phyloP scores from a whole-genome alignment of 192 early-diverging fungal genomes.

The Coemansia sp. region DNA sequence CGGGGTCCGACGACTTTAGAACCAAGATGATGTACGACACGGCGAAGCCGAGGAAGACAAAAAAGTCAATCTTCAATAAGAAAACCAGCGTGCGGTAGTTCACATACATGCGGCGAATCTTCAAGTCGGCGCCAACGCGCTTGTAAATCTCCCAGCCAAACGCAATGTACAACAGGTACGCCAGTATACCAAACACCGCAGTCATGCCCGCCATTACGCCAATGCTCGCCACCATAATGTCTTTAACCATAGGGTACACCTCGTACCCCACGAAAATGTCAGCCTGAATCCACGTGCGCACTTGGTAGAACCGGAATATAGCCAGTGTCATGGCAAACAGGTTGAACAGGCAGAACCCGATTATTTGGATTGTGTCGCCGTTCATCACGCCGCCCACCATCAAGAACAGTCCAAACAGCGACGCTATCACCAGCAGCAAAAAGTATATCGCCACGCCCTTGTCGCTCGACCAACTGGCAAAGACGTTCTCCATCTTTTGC shows the following conservation, averaged over 20 bases:
- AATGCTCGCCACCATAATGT: slow-evolving; percentile 42
- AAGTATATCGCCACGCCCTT: slow-evolving; percentile 60
- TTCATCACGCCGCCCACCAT: slow-evolving; percentile 49
- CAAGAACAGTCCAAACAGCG: slow-evolving; percentile 48
- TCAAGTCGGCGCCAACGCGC: slow-evolving; percentile 60
- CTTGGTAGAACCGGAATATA: slow-evolving; percentile 55
- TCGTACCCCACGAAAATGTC: slow-evolving; percentile 17
- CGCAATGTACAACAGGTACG: slow-evolving; percentile 57
- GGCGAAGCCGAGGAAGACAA: slow-evolving; percentile 56
- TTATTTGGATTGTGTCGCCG: slow-evolving; percentile 57
- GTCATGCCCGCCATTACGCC: slow-evolving; percentile 42
- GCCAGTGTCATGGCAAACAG: slow-evolving; percentile 54
- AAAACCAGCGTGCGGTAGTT: slow-evolving; percentile 56
- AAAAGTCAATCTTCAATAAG: slow-evolving; percentile 59
- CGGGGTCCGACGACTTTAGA: slow-evolving; percentile 53
- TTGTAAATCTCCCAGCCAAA: slow-evolving; percentile 64
- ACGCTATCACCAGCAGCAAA: slow-evolving; percentile 47
- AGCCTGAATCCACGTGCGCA: slow-evolving; percentile 35
- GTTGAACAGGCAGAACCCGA: slow-evolving; percentile 55
- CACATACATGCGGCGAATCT: slow-evolving; percentile 60
- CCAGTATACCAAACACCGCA: slow-evolving; percentile 36
- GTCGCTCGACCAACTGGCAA: slow-evolving; percentile 54
- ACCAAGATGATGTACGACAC: slow-evolving; percentile 68
- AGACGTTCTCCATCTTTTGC: slow-evolving; percentile 50
- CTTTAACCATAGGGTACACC: slow-evolving; percentile 28